phyloP scores from a whole-genome alignment of 371 early-diverging fungal genomes.

The Parasitella parasitica region DNA sequence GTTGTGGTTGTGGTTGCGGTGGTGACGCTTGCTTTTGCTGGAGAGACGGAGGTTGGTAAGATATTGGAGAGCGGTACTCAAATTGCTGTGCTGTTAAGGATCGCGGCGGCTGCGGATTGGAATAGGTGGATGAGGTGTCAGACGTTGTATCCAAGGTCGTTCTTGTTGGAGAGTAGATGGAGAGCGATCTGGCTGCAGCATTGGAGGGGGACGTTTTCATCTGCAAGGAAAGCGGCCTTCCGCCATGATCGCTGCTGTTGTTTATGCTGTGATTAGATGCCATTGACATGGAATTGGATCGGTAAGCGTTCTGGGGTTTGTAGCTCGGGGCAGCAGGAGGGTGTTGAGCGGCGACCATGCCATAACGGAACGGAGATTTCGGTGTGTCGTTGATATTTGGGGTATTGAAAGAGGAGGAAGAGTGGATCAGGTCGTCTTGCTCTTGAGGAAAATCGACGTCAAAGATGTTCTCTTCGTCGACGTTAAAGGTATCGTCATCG shows the following conservation, averaged over 20 bases:
- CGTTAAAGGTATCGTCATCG: slow-evolving; percentile 49
- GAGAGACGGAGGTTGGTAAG: not conserved
- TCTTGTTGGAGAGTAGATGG: slow-evolving; percentile 20
- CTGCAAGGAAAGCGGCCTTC: slow-evolving; percentile 21
- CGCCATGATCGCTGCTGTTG: not conserved
- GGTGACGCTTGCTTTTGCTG: not conserved
- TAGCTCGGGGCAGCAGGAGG: not conserved
- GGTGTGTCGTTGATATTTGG: not conserved
- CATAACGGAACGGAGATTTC: not conserved
- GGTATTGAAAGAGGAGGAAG: slow-evolving; percentile 15
- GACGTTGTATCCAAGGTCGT: not conserved
- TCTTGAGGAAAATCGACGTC: slow-evolving; percentile 55
- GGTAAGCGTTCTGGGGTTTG: not conserved
- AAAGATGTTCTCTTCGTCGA: slow-evolving; percentile 55
- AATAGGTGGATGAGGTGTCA: slow-evolving; percentile 14
- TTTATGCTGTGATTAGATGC: not conserved
- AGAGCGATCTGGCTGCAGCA: slow-evolving; percentile 18
- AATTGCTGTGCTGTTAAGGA: not conserved
- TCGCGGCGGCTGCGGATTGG: not conserved
- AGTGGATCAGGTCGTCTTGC: slow-evolving; percentile 34
- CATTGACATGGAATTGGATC: slow-evolving; percentile 23
- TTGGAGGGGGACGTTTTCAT: not conserved
- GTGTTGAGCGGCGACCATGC: not conserved
- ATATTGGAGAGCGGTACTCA: not conserved
- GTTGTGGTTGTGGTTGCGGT: not conserved